Base-by-base conservation (phyloP, 1,139 yeast species). In the Scheffersomyces segobiensis region DNA sequence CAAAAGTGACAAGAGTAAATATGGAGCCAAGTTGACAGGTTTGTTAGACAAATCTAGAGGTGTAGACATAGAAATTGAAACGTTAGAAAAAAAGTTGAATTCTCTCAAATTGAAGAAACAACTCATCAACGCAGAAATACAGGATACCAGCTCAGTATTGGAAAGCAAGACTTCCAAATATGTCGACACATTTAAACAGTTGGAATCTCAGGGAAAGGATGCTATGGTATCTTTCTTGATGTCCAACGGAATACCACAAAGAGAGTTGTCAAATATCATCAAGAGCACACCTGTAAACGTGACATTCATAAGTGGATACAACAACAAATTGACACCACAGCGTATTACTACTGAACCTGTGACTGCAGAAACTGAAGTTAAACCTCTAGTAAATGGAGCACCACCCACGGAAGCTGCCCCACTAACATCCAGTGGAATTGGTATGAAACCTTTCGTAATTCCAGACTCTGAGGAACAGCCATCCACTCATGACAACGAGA, bases 91-190 rank as follows among this genome's bases (percentile, higher is more conserved):
- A 3, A 72, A 76, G 56, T 65, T 87, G 20, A 53, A 55, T 5
- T 67, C 68, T 7, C 64, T 86, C 22, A 77, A 73, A 55, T 66
- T 69, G 1, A 84, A 82, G 63, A 79, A 78, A 57, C 64, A 61
- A 4, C 63, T 77, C 0, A 59, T 87, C 1, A 67, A 67, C 19
- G 60, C 66, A 5, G 90, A 86, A 67, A 76, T 86, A 17, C 73
- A 74, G 18, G 78, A 78, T 50, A 81, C 89, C 0, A 80, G 83
- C 62, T 83, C 87, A n/a, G 79, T 83, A 3, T 72, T 85, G 51
- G 87, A 85, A 59, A 83, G 87, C 62, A 74, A 77, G 57, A 71
- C 85, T 0, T 77, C 85, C 0, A 72, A 76, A 51, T 81, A 77
- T 60, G 77, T 82, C 5, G 79, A 78, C 50, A 69, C 78, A 14